Evolutionary conservation across 768 basidiomycete species (phyloP).

Genomic region (Russula vinacea): DNA sequence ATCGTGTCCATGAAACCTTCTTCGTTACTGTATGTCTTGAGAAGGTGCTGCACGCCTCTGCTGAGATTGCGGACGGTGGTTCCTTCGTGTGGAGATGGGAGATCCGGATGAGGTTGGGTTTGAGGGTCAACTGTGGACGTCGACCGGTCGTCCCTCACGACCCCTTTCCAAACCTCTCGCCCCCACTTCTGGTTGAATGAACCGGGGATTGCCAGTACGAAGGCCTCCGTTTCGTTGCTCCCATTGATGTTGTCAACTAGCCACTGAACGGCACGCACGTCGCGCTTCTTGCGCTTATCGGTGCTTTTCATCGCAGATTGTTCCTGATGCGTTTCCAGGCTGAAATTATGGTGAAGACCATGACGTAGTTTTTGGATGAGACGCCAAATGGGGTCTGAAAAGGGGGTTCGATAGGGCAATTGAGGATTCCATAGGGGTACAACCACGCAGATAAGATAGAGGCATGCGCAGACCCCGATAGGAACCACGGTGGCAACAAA

Average conservation of each 20-base stretch:
- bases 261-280: slow-evolving; percentile 11
- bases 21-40: background rate
- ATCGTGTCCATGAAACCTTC: background rate
- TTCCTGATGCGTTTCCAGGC: background rate
- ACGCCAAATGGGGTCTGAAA: slow-evolving; percentile 1
- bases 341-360: background rate
- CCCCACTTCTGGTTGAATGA: slow-evolving; percentile 17
- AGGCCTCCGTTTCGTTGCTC: slow-evolving; percentile 3
- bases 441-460: slow-evolving; percentile 23
- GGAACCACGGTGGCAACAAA: slow-evolving; percentile 11
- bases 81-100: background rate
- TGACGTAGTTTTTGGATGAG: slow-evolving; percentile 4
- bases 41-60: background rate
- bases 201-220: slow-evolving; percentile 15
- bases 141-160: background rate
- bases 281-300: background rate
- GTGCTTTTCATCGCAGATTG: slow-evolving; percentile 8
- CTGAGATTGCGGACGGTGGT: background rate
- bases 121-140: background rate
- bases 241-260: slow-evolving; percentile 4
- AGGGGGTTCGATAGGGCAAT: slow-evolving; percentile 12
- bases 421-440: slow-evolving; percentile 7
- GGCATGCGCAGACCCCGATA: background rate
- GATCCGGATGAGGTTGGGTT: background rate
- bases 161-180: slow-evolving; percentile 6